Percentiles rank a stretch among this genome's conserved stretches.
These are phyloP conservation scores for Capsicum rhomboideum DNA, from an alignment of 257 asterid species.

Conservation along the genomic window DNA sequence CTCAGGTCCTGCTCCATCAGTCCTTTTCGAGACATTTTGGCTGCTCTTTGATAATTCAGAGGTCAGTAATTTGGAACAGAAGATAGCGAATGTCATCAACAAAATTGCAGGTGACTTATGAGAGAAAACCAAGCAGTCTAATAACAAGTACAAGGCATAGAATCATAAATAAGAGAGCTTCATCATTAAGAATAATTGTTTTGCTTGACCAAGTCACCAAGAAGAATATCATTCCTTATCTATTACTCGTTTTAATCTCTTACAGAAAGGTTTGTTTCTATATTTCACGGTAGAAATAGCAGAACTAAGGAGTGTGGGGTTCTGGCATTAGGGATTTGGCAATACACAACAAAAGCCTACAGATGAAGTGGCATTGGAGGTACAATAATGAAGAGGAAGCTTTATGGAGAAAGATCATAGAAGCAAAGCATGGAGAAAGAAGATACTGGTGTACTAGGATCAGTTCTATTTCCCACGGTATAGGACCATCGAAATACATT, in stretches of 20 bases:
- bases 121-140: not conserved
- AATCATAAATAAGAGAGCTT: not conserved
- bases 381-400: not conserved
- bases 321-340: not conserved
- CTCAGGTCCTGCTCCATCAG: slow-evolving; percentile 95
- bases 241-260: not conserved
- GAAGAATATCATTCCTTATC: not conserved
- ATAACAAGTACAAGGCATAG: not conserved
- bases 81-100: not conserved
- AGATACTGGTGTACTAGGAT: not conserved
- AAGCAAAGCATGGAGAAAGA: not conserved
- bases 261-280: not conserved
- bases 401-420: not conserved
- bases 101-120: not conserved
- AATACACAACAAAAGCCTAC: not conserved
- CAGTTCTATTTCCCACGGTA: not conserved
- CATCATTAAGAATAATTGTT: not conserved
- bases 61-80: not conserved
- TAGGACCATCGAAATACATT: not conserved
- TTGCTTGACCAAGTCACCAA: not conserved
- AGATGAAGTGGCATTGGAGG: not conserved
- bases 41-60: slow-evolving; percentile 4
- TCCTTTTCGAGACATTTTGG: slow-evolving; percentile 80
- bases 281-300: not conserved
- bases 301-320: not conserved